These are phyloP conservation scores for Saccharomycopsis fodiens DNA, from an alignment of 805 yeast species.

Conservation along the genomic window DNA sequence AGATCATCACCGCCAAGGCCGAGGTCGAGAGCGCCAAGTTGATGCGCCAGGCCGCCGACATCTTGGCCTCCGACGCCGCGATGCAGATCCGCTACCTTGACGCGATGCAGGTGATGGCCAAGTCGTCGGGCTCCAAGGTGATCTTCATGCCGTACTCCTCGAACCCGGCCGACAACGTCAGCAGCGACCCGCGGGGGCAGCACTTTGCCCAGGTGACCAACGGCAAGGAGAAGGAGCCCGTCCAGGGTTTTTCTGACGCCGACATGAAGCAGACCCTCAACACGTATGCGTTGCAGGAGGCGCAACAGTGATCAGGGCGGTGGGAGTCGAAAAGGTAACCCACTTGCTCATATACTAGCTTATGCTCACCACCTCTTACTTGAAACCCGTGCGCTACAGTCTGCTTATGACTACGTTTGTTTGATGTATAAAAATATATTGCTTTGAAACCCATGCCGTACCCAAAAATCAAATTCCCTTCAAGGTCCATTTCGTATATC, in stretches of 20 bases:
- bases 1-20: slow-evolving; percentile 66
- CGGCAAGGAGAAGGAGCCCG: neutral
- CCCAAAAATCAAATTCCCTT: too few species aligned
- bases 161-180: slow-evolving; percentile 8
- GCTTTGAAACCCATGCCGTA: too few species aligned
- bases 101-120: slow-evolving; percentile 73
- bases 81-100: slow-evolving; percentile 74
- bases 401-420: too few species aligned
- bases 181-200: neutral
- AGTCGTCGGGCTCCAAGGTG: slow-evolving; percentile 52
- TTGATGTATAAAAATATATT: too few species aligned
- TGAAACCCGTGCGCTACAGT: too few species aligned
- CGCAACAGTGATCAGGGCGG: too few species aligned
- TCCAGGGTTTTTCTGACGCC: neutral
- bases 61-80: slow-evolving; percentile 65
- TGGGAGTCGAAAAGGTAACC: neutral
- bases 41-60: slow-evolving; percentile 75
- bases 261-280: neutral
- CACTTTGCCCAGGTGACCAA: neutral
- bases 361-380: too few species aligned
- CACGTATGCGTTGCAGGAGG: neutral
- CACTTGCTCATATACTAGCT: too few species aligned
- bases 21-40: slow-evolving; percentile 70
- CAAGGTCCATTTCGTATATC: too few species aligned
- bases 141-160: slow-evolving; percentile 58